These are phyloP conservation scores for Ogataea trehalophila DNA, from an alignment of 805 yeast species.

Conservation along the genomic window DNA sequence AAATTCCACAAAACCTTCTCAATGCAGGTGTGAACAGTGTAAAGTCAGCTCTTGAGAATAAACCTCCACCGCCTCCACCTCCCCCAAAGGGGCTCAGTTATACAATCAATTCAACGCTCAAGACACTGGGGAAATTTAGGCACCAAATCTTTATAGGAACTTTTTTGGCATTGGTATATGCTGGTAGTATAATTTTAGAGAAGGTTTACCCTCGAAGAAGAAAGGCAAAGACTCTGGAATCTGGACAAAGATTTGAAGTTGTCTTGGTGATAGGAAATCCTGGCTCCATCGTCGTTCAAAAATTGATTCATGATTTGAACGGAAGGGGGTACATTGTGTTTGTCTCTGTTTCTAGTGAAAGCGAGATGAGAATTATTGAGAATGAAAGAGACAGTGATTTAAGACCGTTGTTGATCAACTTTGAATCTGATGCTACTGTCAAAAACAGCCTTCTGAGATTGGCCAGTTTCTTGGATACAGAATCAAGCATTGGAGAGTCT, in stretches of 20 bases:
- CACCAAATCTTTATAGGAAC: background rate
- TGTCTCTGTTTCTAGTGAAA: slow-evolving; percentile 62
- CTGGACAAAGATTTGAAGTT: slow-evolving; percentile 74
- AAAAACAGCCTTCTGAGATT: slow-evolving; percentile 47
- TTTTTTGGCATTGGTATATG: slow-evolving; percentile 1
- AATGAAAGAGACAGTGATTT: slow-evolving; percentile 65
- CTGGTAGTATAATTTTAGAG: too few relatives aligned
- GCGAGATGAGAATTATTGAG: slow-evolving; percentile 47
- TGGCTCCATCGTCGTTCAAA: slow-evolving; percentile 63
- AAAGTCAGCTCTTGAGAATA: background rate
- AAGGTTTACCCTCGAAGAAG: slow-evolving; percentile 24
- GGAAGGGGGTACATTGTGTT: slow-evolving; percentile 78
- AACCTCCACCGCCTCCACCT: slow-evolving; percentile 2
- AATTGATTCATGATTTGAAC: slow-evolving; percentile 69
- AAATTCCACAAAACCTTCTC: slow-evolving; percentile 1
- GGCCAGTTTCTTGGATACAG: slow-evolving; percentile 38
- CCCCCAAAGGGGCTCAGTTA: background rate
- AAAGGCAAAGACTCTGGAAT: slow-evolving; percentile 55
- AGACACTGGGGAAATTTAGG: background rate
- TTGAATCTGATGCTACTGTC: slow-evolving; percentile 36
- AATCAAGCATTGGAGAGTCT: slow-evolving; percentile 37
- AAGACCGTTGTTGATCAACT: slow-evolving; percentile 55
- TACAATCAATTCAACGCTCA: too few relatives aligned
- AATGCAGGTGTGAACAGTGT: background rate
- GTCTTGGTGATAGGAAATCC: slow-evolving; percentile 74